Conservation (phyloP, 192 early-diverging fungal species). For the Mortierella claussenii region DNA sequence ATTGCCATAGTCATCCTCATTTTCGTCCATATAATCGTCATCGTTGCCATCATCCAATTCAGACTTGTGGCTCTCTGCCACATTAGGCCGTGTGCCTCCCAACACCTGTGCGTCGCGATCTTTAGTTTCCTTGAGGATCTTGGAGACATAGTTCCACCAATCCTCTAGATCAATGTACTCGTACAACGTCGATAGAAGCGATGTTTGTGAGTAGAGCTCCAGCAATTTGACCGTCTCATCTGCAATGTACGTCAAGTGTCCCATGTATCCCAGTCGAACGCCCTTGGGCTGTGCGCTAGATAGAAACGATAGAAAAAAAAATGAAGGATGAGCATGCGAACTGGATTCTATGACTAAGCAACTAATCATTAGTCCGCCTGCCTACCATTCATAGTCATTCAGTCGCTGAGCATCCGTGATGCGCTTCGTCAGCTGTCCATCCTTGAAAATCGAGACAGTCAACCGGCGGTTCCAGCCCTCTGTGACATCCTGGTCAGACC, state of each 20-base stretch:
- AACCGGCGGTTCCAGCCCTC: constrained; percentile 50
- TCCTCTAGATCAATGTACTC: constrained; percentile 59
- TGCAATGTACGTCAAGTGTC: constrained; percentile 96
- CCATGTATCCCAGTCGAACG: constrained; percentile 96
- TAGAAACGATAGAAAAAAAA: constrained; percentile 13
- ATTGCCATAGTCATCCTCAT: constrained; percentile 58
- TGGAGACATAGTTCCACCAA: constrained; percentile 66
- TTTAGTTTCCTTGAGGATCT: constrained; percentile 56
- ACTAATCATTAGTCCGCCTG: not conserved
- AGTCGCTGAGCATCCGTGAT: constrained; percentile 86
- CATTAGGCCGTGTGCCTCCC: constrained; percentile 63
- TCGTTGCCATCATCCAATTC: constrained; percentile 55
- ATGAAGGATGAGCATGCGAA: constrained; percentile 83
- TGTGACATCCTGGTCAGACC: constrained; percentile 30
- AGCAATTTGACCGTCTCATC: constrained; percentile 94
- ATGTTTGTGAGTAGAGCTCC: constrained; percentile 67
- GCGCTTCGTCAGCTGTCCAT: constrained; percentile 84
- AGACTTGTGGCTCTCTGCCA: constrained; percentile 50
- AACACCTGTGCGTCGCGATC: constrained; percentile 57
- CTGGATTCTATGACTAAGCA: not conserved
- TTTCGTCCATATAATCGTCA: constrained; percentile 70
- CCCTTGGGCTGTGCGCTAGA: constrained; percentile 85
- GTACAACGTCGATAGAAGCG: constrained; percentile 35
- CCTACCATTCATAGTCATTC: constrained; percentile 87
- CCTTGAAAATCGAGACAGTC: constrained; percentile 78